Base-by-base conservation (phyloP, 148 eudicot genomes). In the Chenopodium album region DNA sequence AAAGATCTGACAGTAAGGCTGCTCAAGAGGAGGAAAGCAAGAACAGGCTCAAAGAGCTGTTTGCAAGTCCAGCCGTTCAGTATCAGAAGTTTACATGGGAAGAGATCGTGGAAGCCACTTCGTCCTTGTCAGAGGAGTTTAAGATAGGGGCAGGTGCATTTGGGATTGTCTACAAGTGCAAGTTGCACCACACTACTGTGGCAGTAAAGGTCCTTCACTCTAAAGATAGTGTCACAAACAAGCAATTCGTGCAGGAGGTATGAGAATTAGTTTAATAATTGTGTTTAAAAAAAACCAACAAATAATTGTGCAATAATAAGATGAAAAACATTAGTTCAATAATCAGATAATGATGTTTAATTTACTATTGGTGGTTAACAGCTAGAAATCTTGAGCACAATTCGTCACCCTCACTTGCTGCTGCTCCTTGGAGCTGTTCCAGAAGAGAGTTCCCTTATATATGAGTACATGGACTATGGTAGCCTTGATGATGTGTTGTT, bases 211-310 rank as follows among this genome's bases (percentile, higher is more conserved):
- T 94, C 54, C 93, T 95, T 48, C 92, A 89, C 82, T 85, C 93
- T 56, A 82, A 87, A 83, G 93, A 90, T 79, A 85, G 92, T 83
- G 82, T 88, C 81, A 82, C 86, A 76, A 90, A 82, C 81, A 96
- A 90, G 80, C 95, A 96, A 84, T 96, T 92, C 83, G 91, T 87
- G 79, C 98, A 92, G 83, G 99, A 96, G 99, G 99, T 96, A 89
- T 26, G 69, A 81, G 4, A 72, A 46, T 19, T 59, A 34, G 37
- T 34, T 34, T 34, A 0, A 9, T 0, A 9, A 9, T 9, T 11
- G 16, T 50, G 54, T 50, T 50, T 50, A 16, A 50, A 9, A 50
- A 11, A 41, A 41, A 41, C 44, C 44, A 41, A 41, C 1, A 41
- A 41, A 41, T 41, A 41, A 41, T 41, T 5, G 44, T 50, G 54